Evolutionary conservation across 2,329 filamentous ascomycete genomes (phyloP), one percentile per base, ranked within the genome.

Genomic region (Talaromyces sp.): DNA sequence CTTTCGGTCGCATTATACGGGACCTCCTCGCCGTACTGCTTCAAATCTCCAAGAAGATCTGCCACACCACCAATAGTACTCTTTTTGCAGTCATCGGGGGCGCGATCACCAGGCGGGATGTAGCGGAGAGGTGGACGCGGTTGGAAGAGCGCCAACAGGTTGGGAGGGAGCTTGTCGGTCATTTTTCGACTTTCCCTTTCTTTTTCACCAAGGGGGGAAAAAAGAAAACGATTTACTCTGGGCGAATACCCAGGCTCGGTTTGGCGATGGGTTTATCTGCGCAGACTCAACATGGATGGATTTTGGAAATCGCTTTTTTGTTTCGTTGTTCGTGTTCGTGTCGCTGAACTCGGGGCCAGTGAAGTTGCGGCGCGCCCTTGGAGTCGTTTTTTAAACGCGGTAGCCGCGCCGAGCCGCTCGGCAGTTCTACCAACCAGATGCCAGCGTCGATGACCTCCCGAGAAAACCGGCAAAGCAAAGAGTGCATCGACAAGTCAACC

Each of bases 91-190:
- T 93, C 86, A 77, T 95, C 91, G 10, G 93, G 89, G 65, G 93
- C 86, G 75, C 90, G 83, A 78, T 98, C 94, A 69, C 85, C 83
- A 6, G 92, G 91, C 64, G 90, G 89, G 64, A 96, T 87, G 84
- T 91, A 98, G 77, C 92, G 90, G 74, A 98, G 81, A 63, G 94
- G 90, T 69, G 95, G 95, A 63, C 95, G 91, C 74, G 95, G 91
- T 79, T 94, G 91, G 81, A 99, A 99, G 68, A 98, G 91, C 78
- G 91, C 90, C 70, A 98, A 85, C 63, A 98, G 85, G 75, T 96
- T 94, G 61, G 90, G 91, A 62, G 95, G 94, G 23, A 99, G 89
- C 79, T 96, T 95, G 83, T 97, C 94, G 57, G 95, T 98, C 95
- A 98, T 99, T 65, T 69, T 81, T 56, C 31, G 12, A n/a, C 50